Base-by-base conservation (phyloP, 2,329 filamentous ascomycete genomes). In the Calycina herbarum region DNA sequence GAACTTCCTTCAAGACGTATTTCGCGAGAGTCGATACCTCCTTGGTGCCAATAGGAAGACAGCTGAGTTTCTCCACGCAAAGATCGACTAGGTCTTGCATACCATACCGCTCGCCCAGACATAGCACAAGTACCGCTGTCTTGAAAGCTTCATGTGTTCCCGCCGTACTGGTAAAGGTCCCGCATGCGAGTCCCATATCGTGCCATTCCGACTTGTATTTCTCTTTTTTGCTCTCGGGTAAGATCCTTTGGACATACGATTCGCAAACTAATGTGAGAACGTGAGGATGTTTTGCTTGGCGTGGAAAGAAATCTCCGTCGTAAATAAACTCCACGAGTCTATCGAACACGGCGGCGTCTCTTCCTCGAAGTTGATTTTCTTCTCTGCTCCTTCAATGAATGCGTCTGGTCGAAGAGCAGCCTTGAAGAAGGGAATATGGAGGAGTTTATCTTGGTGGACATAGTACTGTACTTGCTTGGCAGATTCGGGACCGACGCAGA, bases 381-480 rank as follows among this genome's bases (percentile, higher is more conserved):
- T 33, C 20, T 61, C 13, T 2, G 17, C 24, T 20, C 31, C 57
- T 17, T 59, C 57, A 33, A 59, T 35, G 35, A 38, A 59, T 27
- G 31, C 57, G 35, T 42, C 7, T 27, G 17, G 20, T 35, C 57
- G 57, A 5, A 59, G 33, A 35, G 57, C 57, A 8, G 35, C 35
- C 13, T 62, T 27, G 61, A 57, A 57, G 61, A 57, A 57, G 17
- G 61, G 61, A 45, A 63, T 8, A 11, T 31, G 51, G 29, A 57
- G 31, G n/a, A 54, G 35, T 11, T 17, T 13, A 17, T 63, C 51
- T 42, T 42, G 59, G 57, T 59, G 57, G 20, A 59, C 33, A 11
- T 11, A 24, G 7, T 24, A 51, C n/a, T 2, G 11, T 5, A 27
- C 45, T 51, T 51, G 45, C 4, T 24, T 4, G 10, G 45, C n/a